phyloP scores from a whole-genome alignment of 352 stramenopile genomes.

The Phytophthora capsici region DNA sequence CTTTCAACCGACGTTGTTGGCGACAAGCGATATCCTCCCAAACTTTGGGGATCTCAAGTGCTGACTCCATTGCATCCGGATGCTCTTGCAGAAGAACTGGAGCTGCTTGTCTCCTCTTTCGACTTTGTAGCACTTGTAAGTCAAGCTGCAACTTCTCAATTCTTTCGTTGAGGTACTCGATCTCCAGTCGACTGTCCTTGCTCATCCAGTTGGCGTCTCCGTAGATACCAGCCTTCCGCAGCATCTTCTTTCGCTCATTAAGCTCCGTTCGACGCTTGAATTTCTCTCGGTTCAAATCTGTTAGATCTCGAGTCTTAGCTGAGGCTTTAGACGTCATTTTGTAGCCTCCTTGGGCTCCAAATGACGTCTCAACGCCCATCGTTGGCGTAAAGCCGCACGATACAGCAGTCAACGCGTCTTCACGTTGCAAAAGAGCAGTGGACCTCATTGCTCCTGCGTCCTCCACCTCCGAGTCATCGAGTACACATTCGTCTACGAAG shows the following conservation, averaged over 20 bases:
- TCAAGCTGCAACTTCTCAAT: conserved; percentile 69
- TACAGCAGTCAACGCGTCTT: conserved; percentile 22
- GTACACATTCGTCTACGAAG: conserved; percentile 36
- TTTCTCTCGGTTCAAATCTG: conserved; percentile 16
- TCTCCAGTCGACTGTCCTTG: conserved; percentile 60
- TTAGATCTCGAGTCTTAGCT: not conserved
- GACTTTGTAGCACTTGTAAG: conserved; percentile 47
- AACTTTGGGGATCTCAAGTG: conserved; percentile 26
- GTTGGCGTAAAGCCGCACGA: conserved; percentile 12
- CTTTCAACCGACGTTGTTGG: conserved; percentile 45
- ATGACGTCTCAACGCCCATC: conserved; percentile 17
- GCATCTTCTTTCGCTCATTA: conserved; percentile 46
- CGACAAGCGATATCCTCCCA: conserved; percentile 37
- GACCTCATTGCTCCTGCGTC: conserved; percentile 17
- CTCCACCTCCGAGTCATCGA: conserved; percentile 30
- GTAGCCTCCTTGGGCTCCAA: conserved; percentile 14
- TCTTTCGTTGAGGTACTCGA: conserved; percentile 69
- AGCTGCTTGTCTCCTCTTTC: conserved; percentile 21
- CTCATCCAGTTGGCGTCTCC: conserved; percentile 36
- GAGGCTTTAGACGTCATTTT: conserved; percentile 2
- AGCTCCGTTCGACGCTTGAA: conserved; percentile 22
- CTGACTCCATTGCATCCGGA: conserved; percentile 12
- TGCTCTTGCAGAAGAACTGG: not conserved
- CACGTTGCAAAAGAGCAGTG: conserved; percentile 10
- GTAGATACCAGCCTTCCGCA: conserved; percentile 45